A percentile compares a stretch with the other conserved stretches of the same genome.
These are phyloP conservation scores for Chaetomium cochliodes DNA, from an alignment of 495 filamentous ascomycete species.

Conservation along the genomic window DNA sequence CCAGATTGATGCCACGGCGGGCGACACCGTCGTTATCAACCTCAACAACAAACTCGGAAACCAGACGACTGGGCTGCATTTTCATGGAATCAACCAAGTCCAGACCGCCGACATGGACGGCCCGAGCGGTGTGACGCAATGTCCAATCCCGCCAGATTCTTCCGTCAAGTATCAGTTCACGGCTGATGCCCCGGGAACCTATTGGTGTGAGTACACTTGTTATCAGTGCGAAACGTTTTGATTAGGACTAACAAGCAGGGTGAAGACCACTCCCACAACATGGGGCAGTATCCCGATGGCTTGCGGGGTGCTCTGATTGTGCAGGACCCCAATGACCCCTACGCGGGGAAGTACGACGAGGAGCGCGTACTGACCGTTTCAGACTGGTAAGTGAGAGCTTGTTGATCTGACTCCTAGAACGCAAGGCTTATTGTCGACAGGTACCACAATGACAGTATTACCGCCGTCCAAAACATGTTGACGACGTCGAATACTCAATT, in stretches of 20 bases:
- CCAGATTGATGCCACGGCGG: slow-evolving; percentile 62
- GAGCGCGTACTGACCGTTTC: slow-evolving; percentile 58
- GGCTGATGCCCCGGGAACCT: slow-evolving; percentile 67
- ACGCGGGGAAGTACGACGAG: slow-evolving; percentile 61
- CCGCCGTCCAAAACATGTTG: slow-evolving; percentile 55
- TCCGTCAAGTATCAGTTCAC: slow-evolving; percentile 66
- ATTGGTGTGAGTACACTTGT: slow-evolving; percentile 66
- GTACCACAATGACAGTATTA: slow-evolving; percentile 58
- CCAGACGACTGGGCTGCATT: slow-evolving; percentile 72
- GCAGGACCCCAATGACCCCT: slow-evolving; percentile 64
- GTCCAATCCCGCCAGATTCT: slow-evolving; percentile 61
- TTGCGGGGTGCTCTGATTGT: slow-evolving; percentile 71
- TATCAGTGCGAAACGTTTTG: not conserved
- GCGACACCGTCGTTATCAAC: slow-evolving; percentile 69
- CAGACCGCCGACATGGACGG: slow-evolving; percentile 74
- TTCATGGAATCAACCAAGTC: slow-evolving; percentile 76
- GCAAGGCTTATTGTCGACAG: slow-evolving; percentile 36
- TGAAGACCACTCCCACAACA: slow-evolving; percentile 67
- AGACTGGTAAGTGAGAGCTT: slow-evolving; percentile 61
- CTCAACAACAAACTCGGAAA: slow-evolving; percentile 72
- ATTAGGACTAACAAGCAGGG: slow-evolving; percentile 21
- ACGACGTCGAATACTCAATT: slow-evolving; percentile 51
- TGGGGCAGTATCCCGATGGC: slow-evolving; percentile 74
- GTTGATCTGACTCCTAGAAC: slow-evolving; percentile 7
- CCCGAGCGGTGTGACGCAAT: slow-evolving; percentile 65